Evolutionary conservation across 768 basidiomycete genomes (phyloP).

Genomic region (Lactifluus pinguis): DNA sequence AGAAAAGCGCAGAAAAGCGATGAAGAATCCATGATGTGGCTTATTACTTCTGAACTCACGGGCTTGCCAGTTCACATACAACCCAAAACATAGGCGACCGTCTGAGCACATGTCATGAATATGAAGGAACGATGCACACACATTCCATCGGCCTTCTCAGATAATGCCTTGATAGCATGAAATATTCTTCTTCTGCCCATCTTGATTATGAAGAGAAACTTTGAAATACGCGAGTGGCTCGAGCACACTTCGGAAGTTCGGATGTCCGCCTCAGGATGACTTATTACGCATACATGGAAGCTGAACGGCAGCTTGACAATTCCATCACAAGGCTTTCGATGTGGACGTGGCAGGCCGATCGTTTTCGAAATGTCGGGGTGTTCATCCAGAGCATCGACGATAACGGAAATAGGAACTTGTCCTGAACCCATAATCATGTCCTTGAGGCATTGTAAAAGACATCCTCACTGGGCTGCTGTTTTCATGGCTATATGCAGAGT

Average conservation of each 20-base stretch:
- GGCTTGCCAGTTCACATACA: too few species aligned
- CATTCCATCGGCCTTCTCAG: neutral
- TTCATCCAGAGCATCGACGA: neutral
- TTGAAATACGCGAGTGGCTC: neutral
- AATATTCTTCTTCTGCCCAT: neutral
- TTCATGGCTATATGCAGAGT: neutral
- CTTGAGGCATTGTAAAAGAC: neutral
- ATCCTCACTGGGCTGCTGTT: neutral
- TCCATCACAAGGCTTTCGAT: neutral
- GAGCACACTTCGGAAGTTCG: neutral
- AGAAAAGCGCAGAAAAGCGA: too few species aligned
- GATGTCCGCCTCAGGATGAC: neutral
- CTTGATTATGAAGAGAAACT: neutral
- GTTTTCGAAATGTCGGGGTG: neutral
- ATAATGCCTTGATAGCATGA: neutral
- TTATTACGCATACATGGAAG: neutral
- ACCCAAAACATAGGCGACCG: neutral
- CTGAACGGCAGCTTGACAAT: neutral
- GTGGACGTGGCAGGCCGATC: neutral
- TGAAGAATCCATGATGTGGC: too few species aligned
- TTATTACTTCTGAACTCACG: too few species aligned
- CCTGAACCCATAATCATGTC: neutral
- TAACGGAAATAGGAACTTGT: neutral
- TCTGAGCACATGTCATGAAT: neutral
- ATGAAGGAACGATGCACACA: neutral